Base-by-base conservation (phyloP, 306 rosid species). In the Senna siamea region DNA sequence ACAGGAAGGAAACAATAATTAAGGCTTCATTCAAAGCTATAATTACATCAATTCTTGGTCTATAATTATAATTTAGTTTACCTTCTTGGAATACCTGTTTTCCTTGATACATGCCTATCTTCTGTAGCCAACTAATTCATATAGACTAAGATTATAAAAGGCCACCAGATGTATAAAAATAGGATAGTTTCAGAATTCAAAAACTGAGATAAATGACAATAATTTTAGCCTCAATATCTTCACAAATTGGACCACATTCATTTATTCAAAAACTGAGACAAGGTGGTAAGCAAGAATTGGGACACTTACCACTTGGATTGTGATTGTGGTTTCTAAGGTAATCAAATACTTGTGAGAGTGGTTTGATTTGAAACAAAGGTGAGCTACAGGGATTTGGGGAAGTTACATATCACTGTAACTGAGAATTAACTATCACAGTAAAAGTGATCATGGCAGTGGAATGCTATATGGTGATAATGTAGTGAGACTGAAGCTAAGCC, bases 241-340 rank as follows among this genome's bases (percentile, higher is more conserved):
- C 64, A 34, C 30, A 48, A 72, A 55, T 64, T 70, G 69, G 73
- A 78, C 76, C 80, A 53, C 50, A 53, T 41, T 52, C 67, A 18
- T 7, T 47, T 66, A 61, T 46, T 18, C 38, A 53, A 70, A 66
- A 58, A 41, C 18, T 64, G n/a, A 75, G 69, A 65, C 69, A 67
- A 19, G 18, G 38, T 53, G 40, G 43, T 12, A n/a, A 8, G 54
- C 14, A 40, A 66, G 55, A 74, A 52, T 51, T 32, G 20, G 20
- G 46, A 51, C 26, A 43, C 32, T 35, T 55, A 64, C 18, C 30
- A 35, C 23, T 54, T 53, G 50, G 32, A 30, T 12, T 17, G 60
- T 17, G 50, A 23, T 53, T 46, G 54, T 54, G 44, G 37, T 74
- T 79, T 67, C 52, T 18, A 35, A 35, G 3, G 30, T 26, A 26